Conservation (phyloP, 768 basidiomycete genomes). For the Royoungia palumana region DNA sequence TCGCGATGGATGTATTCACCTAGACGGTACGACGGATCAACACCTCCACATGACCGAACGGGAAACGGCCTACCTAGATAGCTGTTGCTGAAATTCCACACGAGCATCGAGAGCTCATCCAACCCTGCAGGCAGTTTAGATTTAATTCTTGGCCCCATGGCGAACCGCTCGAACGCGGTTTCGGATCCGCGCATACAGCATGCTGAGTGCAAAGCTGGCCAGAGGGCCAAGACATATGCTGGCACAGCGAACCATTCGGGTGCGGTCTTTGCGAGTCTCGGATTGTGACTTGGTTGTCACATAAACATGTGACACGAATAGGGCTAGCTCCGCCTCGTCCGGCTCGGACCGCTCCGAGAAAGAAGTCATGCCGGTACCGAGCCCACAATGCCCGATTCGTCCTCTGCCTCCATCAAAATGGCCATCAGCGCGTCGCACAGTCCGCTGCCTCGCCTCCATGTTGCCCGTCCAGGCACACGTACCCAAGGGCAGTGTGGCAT, state of each 20-base stretch:
- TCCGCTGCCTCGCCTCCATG: conserved; percentile 54
- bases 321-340: conserved; percentile 40
- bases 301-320: too few species aligned
- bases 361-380: conserved; percentile 34
- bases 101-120: too few species aligned
- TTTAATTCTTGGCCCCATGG: conserved; percentile 40
- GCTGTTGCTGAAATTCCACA: conserved; percentile 39
- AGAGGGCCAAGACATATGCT: conserved; percentile 24
- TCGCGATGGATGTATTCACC: neutral
- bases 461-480: conserved; percentile 81
- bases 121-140: conserved; percentile 44
- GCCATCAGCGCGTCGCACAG: conserved; percentile 36
- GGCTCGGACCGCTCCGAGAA: conserved; percentile 34
- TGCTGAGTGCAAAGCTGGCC: conserved; percentile 11
- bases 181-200: conserved; percentile 45
- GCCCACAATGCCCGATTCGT: conserved; percentile 54
- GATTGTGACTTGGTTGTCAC: too few species aligned
- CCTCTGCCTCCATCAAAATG: conserved; percentile 58
- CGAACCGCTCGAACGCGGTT: conserved; percentile 40
- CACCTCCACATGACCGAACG: too few species aligned
- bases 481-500: conserved; percentile 49
- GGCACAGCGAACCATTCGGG: conserved; percentile 13
- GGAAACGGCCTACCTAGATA: conserved; percentile 44
- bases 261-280: neutral
- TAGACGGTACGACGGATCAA: neutral